Evolutionary conservation across 2,329 filamentous ascomycete genomes (phyloP).

Genomic region (Fusarium humuli): DNA sequence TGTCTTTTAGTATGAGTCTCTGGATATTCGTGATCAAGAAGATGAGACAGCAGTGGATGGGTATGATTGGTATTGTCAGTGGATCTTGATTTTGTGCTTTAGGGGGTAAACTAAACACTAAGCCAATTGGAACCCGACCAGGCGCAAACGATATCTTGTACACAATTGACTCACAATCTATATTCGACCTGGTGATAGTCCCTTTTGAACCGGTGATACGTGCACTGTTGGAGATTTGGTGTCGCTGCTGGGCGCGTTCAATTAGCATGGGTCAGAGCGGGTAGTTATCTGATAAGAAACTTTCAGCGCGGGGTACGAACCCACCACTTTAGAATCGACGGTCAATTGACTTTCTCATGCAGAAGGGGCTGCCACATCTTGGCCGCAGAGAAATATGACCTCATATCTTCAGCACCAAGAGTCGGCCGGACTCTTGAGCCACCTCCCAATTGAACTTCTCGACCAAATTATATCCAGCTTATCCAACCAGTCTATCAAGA

Average conservation of each 20-base stretch:
- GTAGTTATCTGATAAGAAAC: neutral
- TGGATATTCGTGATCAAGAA: neutral
- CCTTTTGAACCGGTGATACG: no score
- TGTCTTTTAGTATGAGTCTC: neutral
- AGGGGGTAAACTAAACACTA: neutral
- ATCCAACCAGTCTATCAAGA: constrained; percentile 13
- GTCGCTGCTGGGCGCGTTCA: no score
- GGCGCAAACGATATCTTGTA: neutral
- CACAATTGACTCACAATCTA: neutral
- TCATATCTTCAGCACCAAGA: rapidly evolving
- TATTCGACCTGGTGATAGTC: neutral
- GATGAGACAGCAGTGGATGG: neutral
- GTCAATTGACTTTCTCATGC: neutral
- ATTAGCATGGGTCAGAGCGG: no score
- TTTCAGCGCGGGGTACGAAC: neutral
- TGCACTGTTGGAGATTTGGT: neutral
- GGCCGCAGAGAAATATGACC: neutral
- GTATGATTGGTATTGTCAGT: neutral
- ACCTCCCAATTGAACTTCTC: neutral
- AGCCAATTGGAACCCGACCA: no score
- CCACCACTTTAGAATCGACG: neutral
- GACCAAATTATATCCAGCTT: neutral
- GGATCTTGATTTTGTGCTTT: neutral
- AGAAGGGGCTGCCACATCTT: neutral
- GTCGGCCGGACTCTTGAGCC: rapidly evolving